Evolutionary conservation across 2,329 filamentous ascomycete genomes (phyloP), one percentile per base, ranked within the genome.

Genomic region (Triangularia verruculosa): DNA sequence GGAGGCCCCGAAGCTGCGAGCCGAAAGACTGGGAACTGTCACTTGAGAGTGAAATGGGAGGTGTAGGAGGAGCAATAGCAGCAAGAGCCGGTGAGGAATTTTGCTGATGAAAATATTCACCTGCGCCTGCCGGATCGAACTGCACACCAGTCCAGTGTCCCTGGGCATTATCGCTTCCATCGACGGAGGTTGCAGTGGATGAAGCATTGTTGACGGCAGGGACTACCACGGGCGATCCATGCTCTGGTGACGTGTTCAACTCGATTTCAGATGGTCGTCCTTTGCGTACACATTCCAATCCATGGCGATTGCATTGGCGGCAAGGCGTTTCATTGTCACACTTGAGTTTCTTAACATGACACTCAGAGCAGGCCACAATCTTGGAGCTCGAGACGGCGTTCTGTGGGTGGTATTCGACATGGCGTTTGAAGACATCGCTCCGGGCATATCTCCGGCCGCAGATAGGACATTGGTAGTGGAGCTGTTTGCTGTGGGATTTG

Each of bases 351-450:
- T 32, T 55, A n/a, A 47, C 20, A 30, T 27, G 61, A n/a, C 55
- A 62, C 2, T 39, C 57, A 20, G 39, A 43, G 15, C 61, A 62
- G 20, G 54, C 61, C 3, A 20, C 43, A 27, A 52, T 17, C 34
- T 20, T 34, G 22, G 22, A 5, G 24, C 20, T 39, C 7, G 52
- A 13, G 12, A 20, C 56, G 13, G 43, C n/a, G 25, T 55, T 32
- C 30, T 64, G 54, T 4, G 62, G 62, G 30, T 64, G 62, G 59
- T 59, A 64, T 20, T 64, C 59, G 54, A 64, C 56, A 47, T 64
- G 62, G 3, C 62, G 53, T 51, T 59, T 64, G 39, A 64, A 20
- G 15, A 64, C 62, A 34, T 64, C 62, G 28, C 62, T 64, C 15
- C 62, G 28, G 20, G 34, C 54, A 25, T 64, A 64, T 52, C 59